Evolutionary conservation across 1,139 yeast species (phyloP), one percentile per base, ranked within the genome.

Genomic region (Blastobotrys serpentis): DNA sequence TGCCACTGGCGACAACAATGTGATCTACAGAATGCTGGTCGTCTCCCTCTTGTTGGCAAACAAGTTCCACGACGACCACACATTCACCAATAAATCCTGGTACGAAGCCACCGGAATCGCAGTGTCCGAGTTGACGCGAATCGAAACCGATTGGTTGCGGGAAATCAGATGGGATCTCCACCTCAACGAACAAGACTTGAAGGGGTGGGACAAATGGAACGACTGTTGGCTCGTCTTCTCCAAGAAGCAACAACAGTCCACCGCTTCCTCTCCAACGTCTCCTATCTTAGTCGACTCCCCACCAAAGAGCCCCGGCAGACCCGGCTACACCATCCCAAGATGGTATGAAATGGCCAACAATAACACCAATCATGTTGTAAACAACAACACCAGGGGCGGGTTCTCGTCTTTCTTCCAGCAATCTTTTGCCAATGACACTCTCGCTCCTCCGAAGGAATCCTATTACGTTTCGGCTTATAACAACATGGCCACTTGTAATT

Each of bases 51-150:
- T 92, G 36, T 74, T 92, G 55, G 95, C 97, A 41, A 92, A 92
- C 72, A 92, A 92, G 69, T 87, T 89, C 66, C 89, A 90, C 64
- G 98, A 92, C 67, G 98, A 92, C 71, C 89, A 90, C 69, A 92
- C 98, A 21, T 92, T 92, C 63, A 89, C 96, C 53, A 92, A 90
- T 70, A 82, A 82, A 63, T 88, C 96, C 7, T 92, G 98, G 98
- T 78, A 89, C 42, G 92, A 89, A 49, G 98, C 97, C 18, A 86
- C 97, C 11, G 95, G 95, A 21, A 76, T 92, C 55, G 71, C 79
- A 13, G 74, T 87, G 47, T 61, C 61, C 2, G 70, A 75, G 34
- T 74, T 92, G 53, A 88, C 90, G 60, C 63, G 67, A 19, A 72
- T 79, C 55, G 98, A 92, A 71, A 77, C 78, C 51, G 74, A 72